Conservation (phyloP, 176 grass and related monocot species). For the Microstegium vimineum region DNA sequence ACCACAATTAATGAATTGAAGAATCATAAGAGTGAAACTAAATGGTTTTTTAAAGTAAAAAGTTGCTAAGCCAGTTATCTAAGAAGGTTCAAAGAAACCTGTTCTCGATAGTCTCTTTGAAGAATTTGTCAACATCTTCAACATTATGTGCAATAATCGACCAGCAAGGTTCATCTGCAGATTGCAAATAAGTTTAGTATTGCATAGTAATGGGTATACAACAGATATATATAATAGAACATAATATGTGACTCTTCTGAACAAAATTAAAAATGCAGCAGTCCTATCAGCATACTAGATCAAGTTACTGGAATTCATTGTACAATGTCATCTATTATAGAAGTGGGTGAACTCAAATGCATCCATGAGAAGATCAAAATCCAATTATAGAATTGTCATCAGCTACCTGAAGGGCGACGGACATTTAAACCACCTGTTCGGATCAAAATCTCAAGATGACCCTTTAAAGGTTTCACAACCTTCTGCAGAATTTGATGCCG, state of each 20-base stretch:
- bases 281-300: slow-evolving; percentile 11
- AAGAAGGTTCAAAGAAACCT: slow-evolving; percentile 47
- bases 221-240: background rate
- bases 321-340: background rate
- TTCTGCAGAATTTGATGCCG: slow-evolving; percentile 69
- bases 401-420: slow-evolving; percentile 51
- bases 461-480: slow-evolving; percentile 75
- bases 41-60: background rate
- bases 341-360: background rate
- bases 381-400: background rate
- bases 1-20: slow-evolving; percentile 16
- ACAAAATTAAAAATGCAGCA: background rate
- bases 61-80: background rate
- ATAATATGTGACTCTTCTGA: background rate
- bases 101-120: slow-evolving; percentile 90
- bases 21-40: slow-evolving; percentile 9
- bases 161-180: slow-evolving; percentile 89
- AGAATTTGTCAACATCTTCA: slow-evolving; percentile 92
- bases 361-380: background rate
- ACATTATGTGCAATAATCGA: slow-evolving; percentile 61
- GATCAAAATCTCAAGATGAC: slow-evolving; percentile 77
- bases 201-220: background rate
- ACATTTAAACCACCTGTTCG: slow-evolving; percentile 75
- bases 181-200: slow-evolving; percentile 18
- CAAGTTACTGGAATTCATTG: background rate